Evolutionary conservation across 345 rosid genomes (phyloP), one percentile per base, ranked within the genome.

Genomic region (Lumnitzera littorea): DNA sequence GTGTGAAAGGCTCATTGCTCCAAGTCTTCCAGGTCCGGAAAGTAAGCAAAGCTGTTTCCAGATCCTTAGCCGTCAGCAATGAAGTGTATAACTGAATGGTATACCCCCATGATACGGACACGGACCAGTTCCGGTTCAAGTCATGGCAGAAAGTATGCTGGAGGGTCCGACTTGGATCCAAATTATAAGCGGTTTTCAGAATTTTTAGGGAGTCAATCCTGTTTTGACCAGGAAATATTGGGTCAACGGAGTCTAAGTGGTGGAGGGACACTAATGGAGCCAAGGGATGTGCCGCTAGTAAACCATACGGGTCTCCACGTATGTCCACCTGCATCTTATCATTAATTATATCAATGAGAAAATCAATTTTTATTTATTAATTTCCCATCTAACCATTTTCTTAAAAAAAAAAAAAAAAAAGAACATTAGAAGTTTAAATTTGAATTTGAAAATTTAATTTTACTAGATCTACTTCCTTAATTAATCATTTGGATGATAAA

Each of bases 51-150:
- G 87, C 78, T 0, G 94, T 80, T 58, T 81, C 91, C 20, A 92
- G 80, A 62, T 75, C 66, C 63, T 73, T 89, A 0, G 91, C 86
- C 15, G 79, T 78, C 15, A 78, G 43, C 15, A 87, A 5, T 2
- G 71, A 78, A 0, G 91, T 89, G 63, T 85, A 85, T 25, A 92
- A 55, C 60, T 87, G 98, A 6, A 85, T 52, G 1, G 87, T 78
- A 75, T 87, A 92, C 2, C 98, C 96, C 98, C 98, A 92, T 0
- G 97, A 85, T 11, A 86, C 78, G 4, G 97, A 89, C 53, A 89
- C 62, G 7, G 90, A 81, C 91, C 94, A 85, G 41, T 80, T 84
- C 2, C 85, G 77, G 15, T 16, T 76, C 31, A 61, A 31, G 74
- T 87, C 96, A 55, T 87, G 74, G 62, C 98, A 89, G 70, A 85